These are phyloP conservation scores for Mycocentrospora acerina DNA, from an alignment of 2,329 filamentous ascomycete genomes.

Conservation along the genomic window DNA sequence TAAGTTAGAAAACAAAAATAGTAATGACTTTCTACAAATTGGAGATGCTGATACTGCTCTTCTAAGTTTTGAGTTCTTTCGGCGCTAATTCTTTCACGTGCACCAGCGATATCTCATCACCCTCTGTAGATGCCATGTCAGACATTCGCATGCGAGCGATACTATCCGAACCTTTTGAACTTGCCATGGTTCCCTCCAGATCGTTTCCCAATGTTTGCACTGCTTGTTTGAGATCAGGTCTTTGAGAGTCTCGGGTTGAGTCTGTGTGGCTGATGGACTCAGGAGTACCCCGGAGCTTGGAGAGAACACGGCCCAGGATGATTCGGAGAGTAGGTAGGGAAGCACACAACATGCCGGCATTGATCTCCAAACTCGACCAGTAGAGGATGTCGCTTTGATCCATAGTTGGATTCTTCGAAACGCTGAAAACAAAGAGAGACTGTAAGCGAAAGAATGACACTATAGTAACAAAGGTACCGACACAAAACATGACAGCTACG, in stretches of 20 bases:
- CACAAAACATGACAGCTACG: slow-evolving; percentile 41
- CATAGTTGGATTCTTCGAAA: slow-evolving; percentile 45
- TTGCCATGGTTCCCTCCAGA: slow-evolving; percentile 3
- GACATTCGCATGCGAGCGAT: slow-evolving; percentile 9
- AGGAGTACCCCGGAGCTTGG: slow-evolving; percentile 42
- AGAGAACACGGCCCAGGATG: slow-evolving; percentile 42
- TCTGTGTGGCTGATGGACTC: no score
- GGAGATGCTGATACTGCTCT: no score
- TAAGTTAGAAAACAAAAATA: no score
- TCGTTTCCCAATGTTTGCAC: slow-evolving; percentile 3
- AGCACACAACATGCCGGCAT: slow-evolving; percentile 49
- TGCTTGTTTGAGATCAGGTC: slow-evolving; percentile 4
- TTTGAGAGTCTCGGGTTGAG: slow-evolving; percentile 9
- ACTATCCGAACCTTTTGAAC: slow-evolving; percentile 1
- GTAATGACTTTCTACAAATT: no score
- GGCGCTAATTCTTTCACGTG: slow-evolving; percentile 11
- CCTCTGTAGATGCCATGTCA: slow-evolving; percentile 6
- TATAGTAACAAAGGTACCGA: slow-evolving; percentile 46
- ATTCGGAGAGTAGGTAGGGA: slow-evolving; percentile 48
- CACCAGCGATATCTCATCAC: slow-evolving; percentile 12
- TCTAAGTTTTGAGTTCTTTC: no score
- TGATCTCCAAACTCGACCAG: slow-evolving; percentile 49
- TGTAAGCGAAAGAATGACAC: slow-evolving; percentile 49
- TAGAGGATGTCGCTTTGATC: slow-evolving; percentile 44
- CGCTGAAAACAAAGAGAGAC: slow-evolving; percentile 46